Percentiles rank a stretch among this genome's conserved stretches.
Conservation (phyloP, 1,284 basidiomycete species). For the Ganoderma lucidum region DNA sequence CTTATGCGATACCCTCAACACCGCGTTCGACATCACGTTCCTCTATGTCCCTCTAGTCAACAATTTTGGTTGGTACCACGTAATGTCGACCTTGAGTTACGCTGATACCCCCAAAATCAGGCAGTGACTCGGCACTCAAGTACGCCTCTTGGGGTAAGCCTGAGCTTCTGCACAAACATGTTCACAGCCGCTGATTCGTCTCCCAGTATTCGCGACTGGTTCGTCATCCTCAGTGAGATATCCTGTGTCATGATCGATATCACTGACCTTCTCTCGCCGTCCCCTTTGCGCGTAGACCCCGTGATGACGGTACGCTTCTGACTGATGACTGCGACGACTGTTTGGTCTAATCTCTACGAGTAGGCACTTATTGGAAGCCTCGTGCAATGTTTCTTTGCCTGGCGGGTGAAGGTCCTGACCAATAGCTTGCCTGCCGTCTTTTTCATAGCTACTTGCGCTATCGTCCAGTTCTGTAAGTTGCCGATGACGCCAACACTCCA, state of each 20-base stretch:
- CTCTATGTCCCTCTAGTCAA: slow-evolving; percentile 46
- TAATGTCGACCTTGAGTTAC: too few relatives aligned
- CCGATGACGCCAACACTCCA: not conserved
- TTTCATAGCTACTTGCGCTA: slow-evolving; percentile 38
- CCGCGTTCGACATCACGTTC: slow-evolving; percentile 48
- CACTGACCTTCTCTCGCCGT: not conserved
- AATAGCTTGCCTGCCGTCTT: slow-evolving; percentile 39
- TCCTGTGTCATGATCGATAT: not conserved
- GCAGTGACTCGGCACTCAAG: slow-evolving; percentile 36
- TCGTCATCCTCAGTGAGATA: not conserved
- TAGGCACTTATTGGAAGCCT: slow-evolving; percentile 49
- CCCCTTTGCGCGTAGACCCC: slow-evolving; percentile 36
- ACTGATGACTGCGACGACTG: not conserved
- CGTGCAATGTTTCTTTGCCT: slow-evolving; percentile 53
- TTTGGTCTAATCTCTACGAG: not conserved
- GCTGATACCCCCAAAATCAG: slow-evolving; percentile 20
- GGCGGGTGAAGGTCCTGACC: slow-evolving; percentile 50
- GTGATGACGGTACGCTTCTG: slow-evolving; percentile 42
- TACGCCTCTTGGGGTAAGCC: slow-evolving; percentile 44
- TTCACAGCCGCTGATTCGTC: not conserved
- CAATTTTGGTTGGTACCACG: slow-evolving; percentile 44
- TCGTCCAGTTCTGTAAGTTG: slow-evolving; percentile 43
- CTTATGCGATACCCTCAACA: slow-evolving; percentile 49
- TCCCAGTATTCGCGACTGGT: slow-evolving; percentile 45
- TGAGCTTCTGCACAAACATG: too few relatives aligned